phyloP scores from a whole-genome alignment of 257 asterid species.

The Ligustrum vulgare region DNA sequence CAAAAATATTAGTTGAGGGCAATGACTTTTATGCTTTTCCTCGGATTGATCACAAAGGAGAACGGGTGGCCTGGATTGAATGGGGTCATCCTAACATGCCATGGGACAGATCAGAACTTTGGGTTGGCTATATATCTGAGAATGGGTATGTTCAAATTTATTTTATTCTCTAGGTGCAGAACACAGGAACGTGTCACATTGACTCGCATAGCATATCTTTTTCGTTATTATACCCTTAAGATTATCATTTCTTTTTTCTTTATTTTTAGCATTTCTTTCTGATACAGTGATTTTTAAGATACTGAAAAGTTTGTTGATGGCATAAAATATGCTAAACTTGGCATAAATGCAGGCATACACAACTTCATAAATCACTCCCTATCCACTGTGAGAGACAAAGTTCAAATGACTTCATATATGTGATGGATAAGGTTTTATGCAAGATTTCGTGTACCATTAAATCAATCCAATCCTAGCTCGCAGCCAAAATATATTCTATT shows the following conservation, averaged over 20 bases:
- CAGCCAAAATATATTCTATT: background rate
- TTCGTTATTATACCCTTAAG: constrained; percentile 3
- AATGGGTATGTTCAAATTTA: constrained; percentile 57
- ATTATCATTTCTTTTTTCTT: constrained; percentile 1
- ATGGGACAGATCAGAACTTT: constrained; percentile 96
- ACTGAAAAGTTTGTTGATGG: background rate
- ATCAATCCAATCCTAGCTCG: background rate
- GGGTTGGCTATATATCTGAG: constrained; percentile 90
- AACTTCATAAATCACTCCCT: background rate
- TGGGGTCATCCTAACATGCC: constrained; percentile 99
- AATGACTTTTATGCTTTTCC: constrained; percentile 96
- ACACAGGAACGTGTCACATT: background rate
- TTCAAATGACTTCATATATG: background rate
- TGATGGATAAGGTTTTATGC: background rate
- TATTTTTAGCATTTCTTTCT: background rate
- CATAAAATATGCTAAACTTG: background rate
- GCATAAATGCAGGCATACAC: background rate
- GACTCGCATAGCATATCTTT: background rate
- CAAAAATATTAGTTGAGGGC: constrained; percentile 62
- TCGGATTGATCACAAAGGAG: constrained; percentile 75
- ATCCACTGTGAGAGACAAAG: background rate
- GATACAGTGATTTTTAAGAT: background rate
- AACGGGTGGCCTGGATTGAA: constrained; percentile 89
- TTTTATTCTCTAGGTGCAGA: constrained; percentile 1
- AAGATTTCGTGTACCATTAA: background rate